Evolutionary conservation across 2,329 filamentous ascomycete species (phyloP).

Genomic region (Paraconiothyrium brasiliense): DNA sequence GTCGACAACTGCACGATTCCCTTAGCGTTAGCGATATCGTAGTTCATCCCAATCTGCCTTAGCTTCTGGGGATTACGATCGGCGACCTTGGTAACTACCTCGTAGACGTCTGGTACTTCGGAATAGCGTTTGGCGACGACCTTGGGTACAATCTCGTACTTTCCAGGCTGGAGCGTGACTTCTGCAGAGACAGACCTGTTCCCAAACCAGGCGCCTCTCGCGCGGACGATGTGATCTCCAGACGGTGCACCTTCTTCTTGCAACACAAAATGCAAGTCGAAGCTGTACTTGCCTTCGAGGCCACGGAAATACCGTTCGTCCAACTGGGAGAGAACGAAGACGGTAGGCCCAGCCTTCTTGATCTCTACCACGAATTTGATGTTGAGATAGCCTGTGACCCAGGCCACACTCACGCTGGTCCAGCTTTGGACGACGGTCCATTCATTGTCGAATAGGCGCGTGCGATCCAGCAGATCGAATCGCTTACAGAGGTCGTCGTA

Average conservation of each 20-base stretch:
- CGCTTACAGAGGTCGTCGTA: conserved; percentile 66
- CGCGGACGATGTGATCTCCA: conserved; percentile 64
- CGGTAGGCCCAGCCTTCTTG: conserved; percentile 60
- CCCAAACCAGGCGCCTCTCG: conserved; percentile 63
- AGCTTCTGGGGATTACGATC: conserved; percentile 61
- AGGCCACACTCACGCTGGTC: conserved; percentile 67
- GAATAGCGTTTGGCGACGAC: conserved; percentile 68
- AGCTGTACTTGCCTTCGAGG: conserved; percentile 65
- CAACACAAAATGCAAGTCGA: conserved; percentile 66
- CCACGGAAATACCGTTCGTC: conserved; percentile 68
- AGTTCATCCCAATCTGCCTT: conserved; percentile 71
- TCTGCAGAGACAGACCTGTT: conserved; percentile 79
- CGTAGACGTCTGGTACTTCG: conserved; percentile 64
- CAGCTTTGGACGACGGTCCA: conserved; percentile 69
- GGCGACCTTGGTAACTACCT: conserved; percentile 63
- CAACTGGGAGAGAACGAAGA: conserved; percentile 68
- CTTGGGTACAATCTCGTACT: conserved; percentile 78
- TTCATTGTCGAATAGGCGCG: conserved; percentile 66
- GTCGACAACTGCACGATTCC: conserved; percentile 63
- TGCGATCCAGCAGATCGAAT: conserved; percentile 67
- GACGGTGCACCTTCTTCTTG: conserved; percentile 60
- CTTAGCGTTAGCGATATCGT: conserved; percentile 75
- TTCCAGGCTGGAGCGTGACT: conserved; percentile 75
- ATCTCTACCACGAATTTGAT: conserved; percentile 68
- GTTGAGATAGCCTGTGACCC: conserved; percentile 67